A percentile compares a stretch with the other conserved stretches of the same genome.
Evolutionary conservation across 768 basidiomycete species (phyloP).

Genomic region (Suillus tomentosus): DNA sequence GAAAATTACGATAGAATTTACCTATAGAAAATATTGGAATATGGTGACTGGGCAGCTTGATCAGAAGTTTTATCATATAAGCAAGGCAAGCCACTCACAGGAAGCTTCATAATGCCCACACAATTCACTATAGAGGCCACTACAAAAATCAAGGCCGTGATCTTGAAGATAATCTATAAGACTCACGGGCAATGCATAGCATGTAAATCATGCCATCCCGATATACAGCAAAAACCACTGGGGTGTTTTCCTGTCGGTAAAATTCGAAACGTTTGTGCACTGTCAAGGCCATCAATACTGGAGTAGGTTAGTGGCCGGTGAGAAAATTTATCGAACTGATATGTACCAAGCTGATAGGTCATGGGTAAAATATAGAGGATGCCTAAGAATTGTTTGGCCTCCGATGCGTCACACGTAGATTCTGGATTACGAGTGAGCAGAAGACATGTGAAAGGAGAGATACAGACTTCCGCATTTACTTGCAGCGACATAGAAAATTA

Average conservation of each 20-base stretch:
- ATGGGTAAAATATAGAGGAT: background rate
- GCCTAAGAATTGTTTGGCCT: background rate
- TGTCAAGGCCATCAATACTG: background rate
- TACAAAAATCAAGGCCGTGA: background rate
- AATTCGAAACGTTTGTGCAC: background rate
- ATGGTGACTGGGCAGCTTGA: background rate
- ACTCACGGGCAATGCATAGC: slow-evolving; percentile 1
- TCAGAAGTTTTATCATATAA: background rate
- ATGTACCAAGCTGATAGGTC: background rate
- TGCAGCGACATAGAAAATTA: background rate
- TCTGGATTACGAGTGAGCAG: background rate
- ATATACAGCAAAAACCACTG: background rate
- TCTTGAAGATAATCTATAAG: background rate
- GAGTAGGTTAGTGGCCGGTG: no score
- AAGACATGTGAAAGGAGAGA: background rate
- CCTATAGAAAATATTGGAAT: background rate
- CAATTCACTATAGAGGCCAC: background rate
- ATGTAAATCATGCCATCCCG: slow-evolving; percentile 3
- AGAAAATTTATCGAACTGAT: background rate
- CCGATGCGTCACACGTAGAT: background rate
- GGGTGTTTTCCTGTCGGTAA: background rate
- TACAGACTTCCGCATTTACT: background rate
- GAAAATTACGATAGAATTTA: background rate
- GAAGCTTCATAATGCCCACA: background rate
- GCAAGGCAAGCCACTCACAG: background rate